Evolutionary conservation across 805 yeast genomes (phyloP).

Genomic region (Sugiyamaella lignohabitans): DNA sequence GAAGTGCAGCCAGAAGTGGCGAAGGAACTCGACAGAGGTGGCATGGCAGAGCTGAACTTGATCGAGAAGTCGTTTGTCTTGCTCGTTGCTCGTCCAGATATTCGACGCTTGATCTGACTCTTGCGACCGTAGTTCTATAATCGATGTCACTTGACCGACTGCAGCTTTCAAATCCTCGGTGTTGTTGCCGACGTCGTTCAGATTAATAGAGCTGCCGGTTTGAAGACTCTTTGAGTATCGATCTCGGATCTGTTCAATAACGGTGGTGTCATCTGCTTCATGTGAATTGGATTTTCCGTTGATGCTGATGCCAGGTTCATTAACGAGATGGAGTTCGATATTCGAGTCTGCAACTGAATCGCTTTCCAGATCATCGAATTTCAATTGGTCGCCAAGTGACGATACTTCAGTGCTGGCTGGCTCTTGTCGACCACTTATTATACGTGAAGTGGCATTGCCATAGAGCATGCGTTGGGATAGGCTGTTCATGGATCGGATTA

Average conservation of each 20-base stretch:
- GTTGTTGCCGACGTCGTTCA: slow-evolving; percentile 11
- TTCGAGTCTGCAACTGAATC: slow-evolving; percentile 4
- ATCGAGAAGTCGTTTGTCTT: slow-evolving; percentile 38
- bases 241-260: not conserved
- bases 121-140: slow-evolving; percentile 15
- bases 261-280: not conserved
- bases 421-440: slow-evolving; percentile 1
- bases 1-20: slow-evolving; percentile 56
- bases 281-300: slow-evolving; percentile 1
- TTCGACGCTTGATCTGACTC: slow-evolving; percentile 12
- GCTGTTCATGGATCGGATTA: slow-evolving; percentile 83
- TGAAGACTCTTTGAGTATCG: not conserved
- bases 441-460: slow-evolving; percentile 8
- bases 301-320: too few relatives aligned
- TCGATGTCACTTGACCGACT: slow-evolving; percentile 11
- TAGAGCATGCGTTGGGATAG: slow-evolving; percentile 72
- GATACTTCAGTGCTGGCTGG: slow-evolving; percentile 14
- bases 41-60: slow-evolving; percentile 56
- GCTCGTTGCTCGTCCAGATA: slow-evolving; percentile 14
- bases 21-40: slow-evolving; percentile 66
- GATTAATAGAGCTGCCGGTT: not conserved
- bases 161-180: slow-evolving; percentile 13
- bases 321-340: slow-evolving; percentile 19
- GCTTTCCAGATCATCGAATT: slow-evolving; percentile 24
- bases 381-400: slow-evolving; percentile 23